Evolutionary conservation across 768 basidiomycete species (phyloP).

Genomic region (Russula brevipes): DNA sequence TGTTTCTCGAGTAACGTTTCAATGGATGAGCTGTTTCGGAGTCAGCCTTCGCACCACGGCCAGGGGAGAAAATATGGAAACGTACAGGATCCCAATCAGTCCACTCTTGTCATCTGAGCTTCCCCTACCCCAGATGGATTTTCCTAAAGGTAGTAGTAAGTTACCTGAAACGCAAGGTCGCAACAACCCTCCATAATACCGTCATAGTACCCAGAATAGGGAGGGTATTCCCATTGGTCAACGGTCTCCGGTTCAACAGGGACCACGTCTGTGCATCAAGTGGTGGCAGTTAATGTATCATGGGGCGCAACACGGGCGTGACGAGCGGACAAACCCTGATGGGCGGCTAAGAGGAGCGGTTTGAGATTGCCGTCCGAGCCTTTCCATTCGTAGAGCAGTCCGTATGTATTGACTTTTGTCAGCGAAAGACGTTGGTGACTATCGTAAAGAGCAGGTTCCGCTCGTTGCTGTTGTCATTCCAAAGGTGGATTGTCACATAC

Average conservation of each 20-base stretch:
- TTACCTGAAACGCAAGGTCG: neutral
- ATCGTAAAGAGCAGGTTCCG: neutral
- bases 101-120: slow-evolving; percentile 36
- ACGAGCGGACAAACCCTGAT: slow-evolving; percentile 40
- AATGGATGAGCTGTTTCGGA: slow-evolving; percentile 31
- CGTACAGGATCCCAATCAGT: slow-evolving; percentile 33
- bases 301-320: slow-evolving; percentile 23
- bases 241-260: slow-evolving; percentile 55
- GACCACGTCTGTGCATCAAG: slow-evolving; percentile 51
- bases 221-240: slow-evolving; percentile 54
- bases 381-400: slow-evolving; percentile 55
- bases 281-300: no score
- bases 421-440: slow-evolving; percentile 49
- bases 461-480: no score
- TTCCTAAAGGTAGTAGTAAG: slow-evolving; percentile 21
- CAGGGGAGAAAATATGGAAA: neutral
- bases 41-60: neutral
- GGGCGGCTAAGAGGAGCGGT: slow-evolving; percentile 50
- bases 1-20: slow-evolving; percentile 38
- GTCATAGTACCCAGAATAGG: slow-evolving; percentile 60
- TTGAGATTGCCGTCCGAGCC: slow-evolving; percentile 47
- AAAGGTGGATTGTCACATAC: slow-evolving; percentile 33
- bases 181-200: slow-evolving; percentile 31
- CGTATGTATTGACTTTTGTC: slow-evolving; percentile 56
- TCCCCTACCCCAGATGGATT: slow-evolving; percentile 34